phyloP scores from a whole-genome alignment of 2,329 filamentous ascomycete species.

The Aspergillus eucalypticola region DNA sequence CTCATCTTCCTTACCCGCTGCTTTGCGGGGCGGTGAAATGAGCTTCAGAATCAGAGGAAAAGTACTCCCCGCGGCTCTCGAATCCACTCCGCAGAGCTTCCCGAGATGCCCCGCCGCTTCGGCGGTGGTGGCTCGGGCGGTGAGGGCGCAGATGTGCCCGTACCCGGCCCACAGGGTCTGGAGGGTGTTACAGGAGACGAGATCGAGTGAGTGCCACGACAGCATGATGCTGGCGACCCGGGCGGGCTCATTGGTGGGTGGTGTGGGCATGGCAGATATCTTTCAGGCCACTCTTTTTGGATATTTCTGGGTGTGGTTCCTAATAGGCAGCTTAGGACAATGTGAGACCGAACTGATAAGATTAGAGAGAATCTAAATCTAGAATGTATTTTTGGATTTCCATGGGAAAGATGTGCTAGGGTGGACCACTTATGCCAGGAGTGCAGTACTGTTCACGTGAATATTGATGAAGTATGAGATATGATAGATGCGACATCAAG shows the following conservation, averaged over 20 bases:
- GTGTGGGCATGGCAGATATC: background rate
- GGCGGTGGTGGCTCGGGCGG: constrained; percentile 40
- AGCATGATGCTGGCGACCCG: constrained; percentile 31
- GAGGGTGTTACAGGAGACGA: constrained; percentile 32
- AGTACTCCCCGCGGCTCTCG: constrained; percentile 17
- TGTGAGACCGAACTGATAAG: too few relatives aligned
- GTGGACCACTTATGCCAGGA: too few relatives aligned
- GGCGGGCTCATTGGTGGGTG: constrained; percentile 10
- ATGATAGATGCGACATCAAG: too few relatives aligned
- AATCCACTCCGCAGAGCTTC: constrained; percentile 23
- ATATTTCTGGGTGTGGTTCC: too few relatives aligned
- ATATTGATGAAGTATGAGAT: too few relatives aligned
- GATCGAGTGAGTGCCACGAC: constrained; percentile 29
- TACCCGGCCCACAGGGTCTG: constrained; percentile 53
- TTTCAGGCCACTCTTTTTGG: too few relatives aligned
- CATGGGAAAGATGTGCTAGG: too few relatives aligned
- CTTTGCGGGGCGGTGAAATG: constrained; percentile 54
- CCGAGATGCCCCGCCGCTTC: constrained; percentile 25
- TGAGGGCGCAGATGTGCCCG: constrained; percentile 58
- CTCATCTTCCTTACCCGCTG: constrained; percentile 48
- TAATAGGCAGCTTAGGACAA: too few relatives aligned
- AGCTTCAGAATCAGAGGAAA: constrained; percentile 58
- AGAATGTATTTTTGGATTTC: too few relatives aligned
- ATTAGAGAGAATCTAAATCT: too few relatives aligned
- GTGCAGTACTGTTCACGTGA: too few relatives aligned